phyloP scores from a whole-genome alignment of 75 land plant genomes.

The Cupressus sempervirens region DNA sequence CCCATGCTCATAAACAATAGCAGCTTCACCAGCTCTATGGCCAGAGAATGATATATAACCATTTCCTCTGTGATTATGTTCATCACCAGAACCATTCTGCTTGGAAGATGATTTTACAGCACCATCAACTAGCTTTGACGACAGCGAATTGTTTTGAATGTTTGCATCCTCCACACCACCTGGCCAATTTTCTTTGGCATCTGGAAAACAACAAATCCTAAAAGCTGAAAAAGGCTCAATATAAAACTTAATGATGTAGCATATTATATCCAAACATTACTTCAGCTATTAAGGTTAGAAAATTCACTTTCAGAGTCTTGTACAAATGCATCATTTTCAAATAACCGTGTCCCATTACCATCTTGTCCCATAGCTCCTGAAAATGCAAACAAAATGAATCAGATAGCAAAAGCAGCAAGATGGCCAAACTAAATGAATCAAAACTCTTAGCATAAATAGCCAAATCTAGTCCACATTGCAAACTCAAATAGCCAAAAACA shows the following conservation, averaged over 20 bases:
- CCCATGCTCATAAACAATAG: constrained; percentile 89
- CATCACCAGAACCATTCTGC: constrained; percentile 44
- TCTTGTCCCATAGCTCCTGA: background rate
- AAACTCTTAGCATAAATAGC: background rate
- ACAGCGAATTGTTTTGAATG: background rate
- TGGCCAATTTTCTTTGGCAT: constrained; percentile 17
- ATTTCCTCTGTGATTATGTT: constrained; percentile 47
- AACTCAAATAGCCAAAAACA: background rate
- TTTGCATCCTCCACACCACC: constrained; percentile 18
- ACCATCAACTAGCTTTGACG: constrained; percentile 1
- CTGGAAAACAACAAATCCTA: constrained; percentile 14
- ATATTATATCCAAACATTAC: background rate
- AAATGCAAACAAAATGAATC: background rate
- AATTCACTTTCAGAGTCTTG: background rate
- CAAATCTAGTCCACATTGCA: background rate
- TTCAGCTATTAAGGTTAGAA: background rate
- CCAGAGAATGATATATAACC: constrained; percentile 65
- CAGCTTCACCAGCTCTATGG: constrained; percentile 84
- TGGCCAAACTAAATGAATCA: background rate
- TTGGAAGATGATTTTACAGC: constrained; percentile 19
- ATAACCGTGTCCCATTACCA: background rate
- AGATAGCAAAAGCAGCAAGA: background rate
- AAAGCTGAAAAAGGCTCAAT: background rate
- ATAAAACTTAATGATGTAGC: background rate
- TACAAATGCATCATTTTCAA: constrained; percentile 1